Conservation (phyloP, 805 yeast species). For the Yarrowia bubula region DNA sequence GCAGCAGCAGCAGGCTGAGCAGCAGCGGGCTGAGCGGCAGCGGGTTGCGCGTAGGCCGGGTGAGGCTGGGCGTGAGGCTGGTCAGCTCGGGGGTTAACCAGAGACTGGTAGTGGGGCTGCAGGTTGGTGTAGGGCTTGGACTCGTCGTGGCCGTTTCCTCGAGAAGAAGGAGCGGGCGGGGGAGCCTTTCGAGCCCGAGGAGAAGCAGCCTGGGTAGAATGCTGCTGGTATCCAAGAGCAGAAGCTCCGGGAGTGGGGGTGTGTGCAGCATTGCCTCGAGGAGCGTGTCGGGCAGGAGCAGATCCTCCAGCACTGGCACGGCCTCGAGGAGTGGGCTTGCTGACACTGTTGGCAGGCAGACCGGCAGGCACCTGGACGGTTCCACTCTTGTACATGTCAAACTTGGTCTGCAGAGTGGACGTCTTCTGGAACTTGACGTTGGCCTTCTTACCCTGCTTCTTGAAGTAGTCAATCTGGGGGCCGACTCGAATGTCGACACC, state of each 20-base stretch:
- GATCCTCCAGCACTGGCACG: conserved; percentile 24
- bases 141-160: conserved; percentile 23
- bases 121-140: not conserved
- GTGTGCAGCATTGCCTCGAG: conserved; percentile 30
- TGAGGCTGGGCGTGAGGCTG: not conserved
- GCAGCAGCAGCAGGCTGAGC: conserved; percentile 34
- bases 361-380: conserved; percentile 80
- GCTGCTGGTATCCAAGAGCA: conserved; percentile 19
- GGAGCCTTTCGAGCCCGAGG: conserved; percentile 33
- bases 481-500: conserved; percentile 64
- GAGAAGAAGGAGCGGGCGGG: conserved; percentile 29
- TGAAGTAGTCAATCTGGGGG: conserved; percentile 73
- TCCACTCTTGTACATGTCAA: conserved; percentile 85
- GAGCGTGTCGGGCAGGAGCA: conserved; percentile 30
- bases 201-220: conserved; percentile 28
- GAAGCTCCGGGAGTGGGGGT: conserved; percentile 22
- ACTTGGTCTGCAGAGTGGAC: conserved; percentile 57
- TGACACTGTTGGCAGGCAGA: conserved; percentile 65
- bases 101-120: conserved; percentile 16
- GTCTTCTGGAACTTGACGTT: conserved; percentile 67
- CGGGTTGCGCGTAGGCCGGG: conserved; percentile 28
- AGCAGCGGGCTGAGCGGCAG: conserved; percentile 32
- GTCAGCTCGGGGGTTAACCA: conserved; percentile 9
- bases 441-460: conserved; percentile 81
- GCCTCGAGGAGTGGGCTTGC: conserved; percentile 63